A percentile compares a stretch with the other conserved stretches of the same genome.
Conservation (phyloP, 2,329 filamentous ascomycete species). For the Orbilia brochopaga region DNA sequence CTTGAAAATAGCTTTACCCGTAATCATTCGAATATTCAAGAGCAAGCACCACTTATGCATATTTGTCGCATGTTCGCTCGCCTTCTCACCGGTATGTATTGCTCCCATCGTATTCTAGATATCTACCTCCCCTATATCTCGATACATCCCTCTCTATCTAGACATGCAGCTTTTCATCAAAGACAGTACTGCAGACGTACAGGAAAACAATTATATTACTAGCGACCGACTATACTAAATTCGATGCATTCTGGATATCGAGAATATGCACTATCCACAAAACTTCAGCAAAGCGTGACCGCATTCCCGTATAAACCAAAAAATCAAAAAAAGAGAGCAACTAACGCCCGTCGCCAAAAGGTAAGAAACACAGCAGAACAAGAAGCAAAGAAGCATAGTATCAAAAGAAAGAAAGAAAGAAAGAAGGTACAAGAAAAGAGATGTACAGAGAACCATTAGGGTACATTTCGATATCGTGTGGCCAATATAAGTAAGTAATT, state of each 20-base stretch:
- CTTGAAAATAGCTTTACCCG: too few relatives aligned
- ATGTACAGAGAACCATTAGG: slow-evolving; percentile 3
- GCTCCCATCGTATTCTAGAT: too few relatives aligned
- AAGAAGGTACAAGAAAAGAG: neutral
- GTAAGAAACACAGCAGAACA: slow-evolving; percentile 11
- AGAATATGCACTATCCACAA: slow-evolving; percentile 20
- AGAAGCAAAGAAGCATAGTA: slow-evolving; percentile 4
- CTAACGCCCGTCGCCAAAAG: slow-evolving; percentile 26
- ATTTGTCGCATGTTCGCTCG: too few relatives aligned
- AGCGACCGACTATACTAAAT: slow-evolving; percentile 13
- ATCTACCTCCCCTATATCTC: too few relatives aligned
- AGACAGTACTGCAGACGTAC: too few relatives aligned
- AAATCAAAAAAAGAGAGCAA: neutral
- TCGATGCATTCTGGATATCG: slow-evolving; percentile 27
- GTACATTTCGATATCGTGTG: slow-evolving; percentile 5
- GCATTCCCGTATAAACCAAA: slow-evolving; percentile 7
- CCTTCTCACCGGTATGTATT: too few relatives aligned
- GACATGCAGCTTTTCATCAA: too few relatives aligned
- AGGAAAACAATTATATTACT: slow-evolving; percentile 29
- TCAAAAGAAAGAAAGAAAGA: neutral
- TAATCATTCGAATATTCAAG: too few relatives aligned
- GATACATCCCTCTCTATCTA: too few relatives aligned
- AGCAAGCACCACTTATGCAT: too few relatives aligned
- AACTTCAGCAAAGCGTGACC: slow-evolving; percentile 6
- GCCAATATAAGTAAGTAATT: neutral